Conservation (phyloP, 2,329 filamentous ascomycete genomes). For the Pestalotiopsis sp. region DNA sequence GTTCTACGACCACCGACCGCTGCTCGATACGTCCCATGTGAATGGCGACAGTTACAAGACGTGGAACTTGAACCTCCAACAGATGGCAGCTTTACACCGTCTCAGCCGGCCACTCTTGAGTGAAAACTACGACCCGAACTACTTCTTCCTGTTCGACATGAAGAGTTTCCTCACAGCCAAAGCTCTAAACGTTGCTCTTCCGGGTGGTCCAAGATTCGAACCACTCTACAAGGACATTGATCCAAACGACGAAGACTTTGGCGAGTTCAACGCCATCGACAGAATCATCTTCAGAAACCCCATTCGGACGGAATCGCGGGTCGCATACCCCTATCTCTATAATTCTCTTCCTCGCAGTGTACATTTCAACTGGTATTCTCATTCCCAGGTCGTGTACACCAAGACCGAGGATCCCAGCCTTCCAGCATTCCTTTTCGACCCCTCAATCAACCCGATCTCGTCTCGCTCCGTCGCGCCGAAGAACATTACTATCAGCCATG, state of each 20-base stretch:
- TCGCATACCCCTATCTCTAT: conserved; percentile 93
- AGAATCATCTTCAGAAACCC: conserved; percentile 97
- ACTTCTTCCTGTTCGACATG: conserved; percentile 95
- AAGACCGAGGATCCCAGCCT: conserved; percentile 85
- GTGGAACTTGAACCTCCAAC: conserved; percentile 90
- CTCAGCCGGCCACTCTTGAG: conserved; percentile 88
- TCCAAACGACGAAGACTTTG: conserved; percentile 98
- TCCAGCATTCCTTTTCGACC: conserved; percentile 96
- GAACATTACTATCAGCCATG: conserved; percentile 88
- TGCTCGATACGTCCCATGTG: conserved; percentile 89
- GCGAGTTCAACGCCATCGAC: conserved; percentile 99
- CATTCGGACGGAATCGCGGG: conserved; percentile 92
- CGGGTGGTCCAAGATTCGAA: conserved; percentile 96
- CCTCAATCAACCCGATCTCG: conserved; percentile 96
- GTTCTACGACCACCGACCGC: conserved; percentile 94
- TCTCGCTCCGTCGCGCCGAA: conserved; percentile 91
- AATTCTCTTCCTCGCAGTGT: conserved; percentile 96
- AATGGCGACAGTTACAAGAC: conserved; percentile 96
- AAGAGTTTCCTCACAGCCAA: conserved; percentile 96
- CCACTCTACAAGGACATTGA: conserved; percentile 98
- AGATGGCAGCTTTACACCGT: conserved; percentile 95
- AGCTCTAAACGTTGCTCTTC: conserved; percentile 93
- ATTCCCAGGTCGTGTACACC: conserved; percentile 91
- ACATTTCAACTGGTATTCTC: conserved; percentile 88
- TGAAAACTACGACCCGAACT: conserved; percentile 93